Conservation (phyloP, 352 stramenopile species). For the Thraustochytrium sp. region DNA sequence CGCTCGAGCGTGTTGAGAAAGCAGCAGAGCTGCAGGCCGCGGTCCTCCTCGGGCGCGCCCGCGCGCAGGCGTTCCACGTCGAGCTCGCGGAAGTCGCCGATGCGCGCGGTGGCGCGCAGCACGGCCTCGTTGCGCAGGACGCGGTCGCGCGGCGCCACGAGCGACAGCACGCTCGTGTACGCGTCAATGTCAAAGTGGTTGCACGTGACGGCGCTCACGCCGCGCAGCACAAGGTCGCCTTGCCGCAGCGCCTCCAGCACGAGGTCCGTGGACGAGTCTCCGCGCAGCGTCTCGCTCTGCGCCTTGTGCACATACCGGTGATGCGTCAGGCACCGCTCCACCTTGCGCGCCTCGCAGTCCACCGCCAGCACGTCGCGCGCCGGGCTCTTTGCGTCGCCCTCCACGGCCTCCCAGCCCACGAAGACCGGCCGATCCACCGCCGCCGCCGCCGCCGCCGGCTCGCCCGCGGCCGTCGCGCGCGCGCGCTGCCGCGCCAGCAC, state of each 20-base stretch:
- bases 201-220: not conserved
- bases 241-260: not conserved
- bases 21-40: conserved; percentile 2
- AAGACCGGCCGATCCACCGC: too few species aligned
- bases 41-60: not conserved
- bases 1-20: conserved; percentile 38
- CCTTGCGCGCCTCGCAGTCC: not conserved
- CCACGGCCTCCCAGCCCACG: not conserved
- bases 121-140: not conserved
- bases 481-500: too few species aligned
- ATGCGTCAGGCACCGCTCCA: conserved; percentile 16
- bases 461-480: too few species aligned
- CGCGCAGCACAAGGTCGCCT: not conserved
- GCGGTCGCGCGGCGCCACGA: not conserved
- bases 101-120: not conserved
- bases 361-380: not conserved
- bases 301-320: not conserved
- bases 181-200: conserved; percentile 41
- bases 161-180: not conserved
- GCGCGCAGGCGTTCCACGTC: not conserved
- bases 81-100: conserved; percentile 30
- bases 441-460: too few species aligned
- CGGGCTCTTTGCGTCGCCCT: not conserved
- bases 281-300: not conserved
- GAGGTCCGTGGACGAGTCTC: conserved; percentile 16